phyloP scores from a whole-genome alignment of 495 filamentous ascomycete genomes.

The Aspergillus baeticus region DNA sequence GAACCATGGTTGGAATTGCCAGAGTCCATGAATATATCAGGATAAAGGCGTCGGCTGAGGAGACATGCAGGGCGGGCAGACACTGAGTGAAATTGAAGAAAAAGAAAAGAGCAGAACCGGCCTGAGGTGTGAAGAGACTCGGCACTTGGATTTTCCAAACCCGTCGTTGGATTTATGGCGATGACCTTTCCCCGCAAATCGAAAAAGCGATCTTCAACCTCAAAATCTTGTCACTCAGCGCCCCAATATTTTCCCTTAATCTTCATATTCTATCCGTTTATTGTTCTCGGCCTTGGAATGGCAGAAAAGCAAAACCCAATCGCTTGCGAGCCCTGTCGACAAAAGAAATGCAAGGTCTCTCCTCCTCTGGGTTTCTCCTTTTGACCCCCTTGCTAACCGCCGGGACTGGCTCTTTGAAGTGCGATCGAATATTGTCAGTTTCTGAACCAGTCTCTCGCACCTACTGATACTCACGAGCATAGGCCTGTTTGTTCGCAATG shows the following conservation, averaged over 20 bases:
- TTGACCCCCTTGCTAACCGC: background rate
- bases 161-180: background rate
- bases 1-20: constrained; percentile 4
- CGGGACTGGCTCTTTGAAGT: constrained; percentile 10
- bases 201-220: background rate
- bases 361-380: background rate
- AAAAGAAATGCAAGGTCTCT: constrained; percentile 28
- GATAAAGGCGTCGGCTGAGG: background rate
- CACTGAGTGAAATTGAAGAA: background rate
- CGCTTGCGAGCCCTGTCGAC: constrained; percentile 28
- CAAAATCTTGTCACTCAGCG: background rate
- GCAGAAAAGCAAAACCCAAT: constrained; percentile 21
- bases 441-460: background rate
- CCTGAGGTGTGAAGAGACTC: background rate
- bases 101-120: background rate
- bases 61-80: background rate
- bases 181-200: constrained; percentile 7
- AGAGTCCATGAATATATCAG: constrained; percentile 8
- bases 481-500: constrained; percentile 26
- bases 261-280: background rate
- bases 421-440: constrained; percentile 23
- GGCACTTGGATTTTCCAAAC: constrained; percentile 13
- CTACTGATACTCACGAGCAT: background rate
- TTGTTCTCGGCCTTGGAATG: background rate
- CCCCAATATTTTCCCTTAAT: background rate